A percentile compares a stretch with the other conserved stretches of the same genome.
These are phyloP conservation scores for Termitomyces sp. DNA, from an alignment of 768 basidiomycete genomes.

Conservation along the genomic window DNA sequence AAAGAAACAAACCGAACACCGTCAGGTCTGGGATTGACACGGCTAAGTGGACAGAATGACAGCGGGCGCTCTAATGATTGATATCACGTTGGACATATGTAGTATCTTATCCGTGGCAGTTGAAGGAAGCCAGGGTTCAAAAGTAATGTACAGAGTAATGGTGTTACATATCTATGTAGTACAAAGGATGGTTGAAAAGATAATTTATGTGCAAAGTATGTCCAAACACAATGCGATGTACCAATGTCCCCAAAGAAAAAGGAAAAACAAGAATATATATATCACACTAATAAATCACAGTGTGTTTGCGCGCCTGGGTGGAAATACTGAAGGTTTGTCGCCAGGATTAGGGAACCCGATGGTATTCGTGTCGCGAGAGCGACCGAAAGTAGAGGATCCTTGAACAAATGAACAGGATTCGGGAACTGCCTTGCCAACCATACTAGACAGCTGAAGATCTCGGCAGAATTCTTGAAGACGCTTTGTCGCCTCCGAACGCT, in stretches of 20 bases:
- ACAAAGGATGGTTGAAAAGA: not conserved
- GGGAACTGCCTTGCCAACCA: conserved; percentile 23
- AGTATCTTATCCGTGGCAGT: no score
- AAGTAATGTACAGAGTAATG: no score
- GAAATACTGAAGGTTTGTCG: not conserved
- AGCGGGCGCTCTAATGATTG: not conserved
- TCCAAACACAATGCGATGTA: conserved; percentile 2
- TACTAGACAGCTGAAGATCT: conserved; percentile 41
- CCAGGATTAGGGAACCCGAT: not conserved
- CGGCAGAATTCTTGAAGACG: conserved; percentile 47
- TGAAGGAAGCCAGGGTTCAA: not conserved
- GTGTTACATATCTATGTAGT: no score
- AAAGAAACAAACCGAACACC: not conserved
- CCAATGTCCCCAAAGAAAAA: conserved; percentile 1
- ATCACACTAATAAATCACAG: not conserved
- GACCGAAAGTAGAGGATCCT: conserved; percentile 6
- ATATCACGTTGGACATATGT: no score
- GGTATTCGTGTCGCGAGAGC: conserved; percentile 1
- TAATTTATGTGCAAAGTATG: conserved; percentile 5
- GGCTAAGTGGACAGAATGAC: not conserved
- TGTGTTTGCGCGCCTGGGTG: conserved; percentile 2
- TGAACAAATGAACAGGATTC: conserved; percentile 9
- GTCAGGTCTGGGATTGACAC: no score
- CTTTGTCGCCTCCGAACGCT: conserved; percentile 36
- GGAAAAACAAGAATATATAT: not conserved